Evolutionary conservation across 208 protist species (phyloP), one percentile per base, ranked within the genome.

Genomic region (Trypanosomatidae sp.): DNA sequence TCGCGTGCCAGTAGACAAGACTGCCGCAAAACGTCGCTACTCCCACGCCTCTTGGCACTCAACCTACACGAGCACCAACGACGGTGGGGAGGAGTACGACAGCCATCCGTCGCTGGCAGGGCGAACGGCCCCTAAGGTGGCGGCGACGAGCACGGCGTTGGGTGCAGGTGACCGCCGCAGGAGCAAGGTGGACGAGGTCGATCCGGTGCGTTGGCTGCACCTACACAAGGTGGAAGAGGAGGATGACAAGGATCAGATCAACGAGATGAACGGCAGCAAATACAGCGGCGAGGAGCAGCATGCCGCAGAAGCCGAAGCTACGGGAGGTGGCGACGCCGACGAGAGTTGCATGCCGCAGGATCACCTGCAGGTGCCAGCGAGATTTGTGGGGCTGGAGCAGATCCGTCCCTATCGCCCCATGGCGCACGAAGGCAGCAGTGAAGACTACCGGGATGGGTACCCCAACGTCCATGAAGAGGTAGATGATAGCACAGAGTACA

Each of bases 401-500:
- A 55, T 58, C 19, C 49, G 49, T 8, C 17, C 47, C 15, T 43
- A 0, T 19, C 17, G 28, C 28, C 5, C 33, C 4, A 17, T 44
- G 22, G 66, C 22, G 33, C 28, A 41, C 19, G 47, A 69, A 43
- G 25, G 4, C 66, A 59, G 9, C 5, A 56, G 33, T 28, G 68
- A 72, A n/a, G n/a, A 2, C 25, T 22, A 62, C 22, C 28, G 19
- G 33, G 66, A 28, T 13, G 50, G 53, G 44, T 19, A 3, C 28
- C 13, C 5, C 44, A 19, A 59, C 30, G n/a, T 5, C 15, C 22
- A 52, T 10, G 65, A 66, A 1, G 44, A 52, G 25, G 12, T 62
- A 0, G 44, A 70, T 0, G 53, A 55, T 6, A 59, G 64, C 15
- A 25, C 59, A 0, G 75, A 74, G 30, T 58, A 74, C 50, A 71